Percentiles rank a stretch among this genome's conserved stretches.
phyloP scores from a whole-genome alignment of 495 filamentous ascomycete species.

The Xylaria scruposa region DNA sequence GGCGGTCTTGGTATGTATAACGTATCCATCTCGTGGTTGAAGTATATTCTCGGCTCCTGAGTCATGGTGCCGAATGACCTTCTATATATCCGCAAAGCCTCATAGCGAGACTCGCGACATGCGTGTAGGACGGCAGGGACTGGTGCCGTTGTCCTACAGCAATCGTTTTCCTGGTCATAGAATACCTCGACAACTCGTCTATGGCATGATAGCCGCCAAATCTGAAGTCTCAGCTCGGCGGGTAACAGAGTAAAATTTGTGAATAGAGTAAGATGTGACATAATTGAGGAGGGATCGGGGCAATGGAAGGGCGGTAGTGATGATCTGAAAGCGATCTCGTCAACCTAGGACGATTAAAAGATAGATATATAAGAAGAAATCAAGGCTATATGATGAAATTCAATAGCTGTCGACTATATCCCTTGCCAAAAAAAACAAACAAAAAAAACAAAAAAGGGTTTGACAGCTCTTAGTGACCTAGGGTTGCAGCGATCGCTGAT shows the following conservation, averaged over 20 bases:
- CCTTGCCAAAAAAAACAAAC: neutral
- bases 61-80: constrained; percentile 49
- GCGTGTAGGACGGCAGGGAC: constrained; percentile 51
- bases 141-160: constrained; percentile 44
- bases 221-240: constrained; percentile 56
- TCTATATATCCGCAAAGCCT: constrained; percentile 49
- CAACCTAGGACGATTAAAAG: neutral
- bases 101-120: constrained; percentile 53
- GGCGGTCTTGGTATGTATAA: constrained; percentile 56
- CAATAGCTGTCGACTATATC: neutral
- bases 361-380: neutral
- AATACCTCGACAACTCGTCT: constrained; percentile 51
- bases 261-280: constrained; percentile 40
- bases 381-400: constrained; percentile 2
- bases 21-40: constrained; percentile 52
- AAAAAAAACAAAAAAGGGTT: neutral
- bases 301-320: neutral
- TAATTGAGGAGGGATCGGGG: constrained; percentile 9
- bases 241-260: constrained; percentile 51
- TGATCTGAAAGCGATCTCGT: neutral
- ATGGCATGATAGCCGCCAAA: constrained; percentile 52
- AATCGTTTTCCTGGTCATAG: constrained; percentile 42
- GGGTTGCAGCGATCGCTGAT: neutral
- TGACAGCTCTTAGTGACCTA: constrained; percentile 1
- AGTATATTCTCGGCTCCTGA: constrained; percentile 47